Percentiles rank a stretch among this genome's conserved stretches.
Evolutionary conservation across 2,329 filamentous ascomycete genomes (phyloP).

Genomic region (Fusarium irregulare): DNA sequence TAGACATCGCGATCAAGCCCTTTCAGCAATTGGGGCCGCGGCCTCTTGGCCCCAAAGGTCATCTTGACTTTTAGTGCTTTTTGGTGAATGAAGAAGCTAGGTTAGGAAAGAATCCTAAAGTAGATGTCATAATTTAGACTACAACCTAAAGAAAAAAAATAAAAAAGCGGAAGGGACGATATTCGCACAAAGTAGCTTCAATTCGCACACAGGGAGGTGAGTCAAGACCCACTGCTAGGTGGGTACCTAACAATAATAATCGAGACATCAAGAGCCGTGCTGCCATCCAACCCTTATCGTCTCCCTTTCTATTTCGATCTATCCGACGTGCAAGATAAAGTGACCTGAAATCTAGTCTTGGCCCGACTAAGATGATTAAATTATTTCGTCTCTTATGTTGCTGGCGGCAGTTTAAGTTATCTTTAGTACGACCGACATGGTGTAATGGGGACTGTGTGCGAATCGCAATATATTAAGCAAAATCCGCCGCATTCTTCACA

Average conservation of each 20-base stretch:
- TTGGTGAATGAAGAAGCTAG: neutral
- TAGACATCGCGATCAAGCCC: slow-evolving; percentile 78
- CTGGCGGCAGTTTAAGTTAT: neutral
- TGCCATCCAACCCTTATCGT: too few species aligned
- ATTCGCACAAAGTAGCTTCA: neutral
- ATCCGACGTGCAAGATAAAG: neutral
- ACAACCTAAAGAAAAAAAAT: neutral
- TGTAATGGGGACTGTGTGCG: neutral
- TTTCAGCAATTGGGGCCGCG: slow-evolving; percentile 38
- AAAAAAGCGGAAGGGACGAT: neutral
- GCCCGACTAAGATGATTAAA: neutral
- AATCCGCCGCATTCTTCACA: neutral
- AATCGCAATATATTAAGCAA: neutral
- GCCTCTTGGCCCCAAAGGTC: slow-evolving; percentile 27
- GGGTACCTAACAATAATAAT: neutral
- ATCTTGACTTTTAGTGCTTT: slow-evolving; percentile 12
- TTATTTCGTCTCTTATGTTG: neutral
- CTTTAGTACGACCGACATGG: too few species aligned
- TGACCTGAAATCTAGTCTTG: neutral
- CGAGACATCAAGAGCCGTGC: too few species aligned
- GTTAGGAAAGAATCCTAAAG: neutral
- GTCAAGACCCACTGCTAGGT: neutral
- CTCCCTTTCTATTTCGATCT: too few species aligned
- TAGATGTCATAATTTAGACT: neutral
- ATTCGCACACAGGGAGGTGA: neutral